phyloP scores from a whole-genome alignment of 2,329 filamentous ascomycete species.

The Trichocomaceae sp. region DNA sequence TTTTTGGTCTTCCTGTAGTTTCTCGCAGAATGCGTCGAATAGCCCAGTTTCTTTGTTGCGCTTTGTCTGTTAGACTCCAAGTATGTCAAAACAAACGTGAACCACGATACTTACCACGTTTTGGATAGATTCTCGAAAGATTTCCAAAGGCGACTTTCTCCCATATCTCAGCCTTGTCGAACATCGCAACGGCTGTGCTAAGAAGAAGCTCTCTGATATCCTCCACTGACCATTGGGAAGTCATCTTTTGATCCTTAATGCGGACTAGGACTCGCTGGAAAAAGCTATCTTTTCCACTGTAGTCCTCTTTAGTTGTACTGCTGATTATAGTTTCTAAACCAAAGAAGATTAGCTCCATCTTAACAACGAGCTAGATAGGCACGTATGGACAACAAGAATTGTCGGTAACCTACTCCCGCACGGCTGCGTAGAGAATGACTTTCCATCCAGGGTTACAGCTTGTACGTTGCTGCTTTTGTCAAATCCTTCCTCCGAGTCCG shows the following conservation, averaged over 20 bases:
- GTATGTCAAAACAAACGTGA: not conserved
- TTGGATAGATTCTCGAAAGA: conserved; percentile 12
- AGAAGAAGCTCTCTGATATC: conserved; percentile 12
- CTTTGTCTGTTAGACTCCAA: not conserved
- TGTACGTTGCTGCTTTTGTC: not conserved
- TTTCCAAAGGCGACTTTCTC: conserved; percentile 12
- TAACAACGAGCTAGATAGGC: not conserved
- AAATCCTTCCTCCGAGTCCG: not conserved
- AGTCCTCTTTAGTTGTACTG: conserved; percentile 7
- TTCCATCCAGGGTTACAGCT: not conserved
- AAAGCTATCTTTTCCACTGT: conserved; percentile 9
- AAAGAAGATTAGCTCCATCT: not conserved
- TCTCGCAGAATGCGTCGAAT: conserved; percentile 1
- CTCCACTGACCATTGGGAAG: not conserved
- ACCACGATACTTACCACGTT: conserved; percentile 6
- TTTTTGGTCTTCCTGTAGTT: not conserved
- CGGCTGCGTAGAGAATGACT: not conserved
- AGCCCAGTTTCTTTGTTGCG: conserved; percentile 6
- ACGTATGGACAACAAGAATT: conserved; percentile 16
- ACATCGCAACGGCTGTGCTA: conserved; percentile 7
- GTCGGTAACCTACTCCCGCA: not conserved
- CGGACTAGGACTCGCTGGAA: not conserved
- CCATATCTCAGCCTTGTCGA: not conserved
- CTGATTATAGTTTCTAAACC: conserved; percentile 13
- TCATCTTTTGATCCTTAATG: conserved; percentile 2